Percentiles rank a stretch among this genome's conserved stretches.
These are phyloP conservation scores for Kwoniella sp. DNA, from an alignment of 768 basidiomycete genomes.

Conservation along the genomic window DNA sequence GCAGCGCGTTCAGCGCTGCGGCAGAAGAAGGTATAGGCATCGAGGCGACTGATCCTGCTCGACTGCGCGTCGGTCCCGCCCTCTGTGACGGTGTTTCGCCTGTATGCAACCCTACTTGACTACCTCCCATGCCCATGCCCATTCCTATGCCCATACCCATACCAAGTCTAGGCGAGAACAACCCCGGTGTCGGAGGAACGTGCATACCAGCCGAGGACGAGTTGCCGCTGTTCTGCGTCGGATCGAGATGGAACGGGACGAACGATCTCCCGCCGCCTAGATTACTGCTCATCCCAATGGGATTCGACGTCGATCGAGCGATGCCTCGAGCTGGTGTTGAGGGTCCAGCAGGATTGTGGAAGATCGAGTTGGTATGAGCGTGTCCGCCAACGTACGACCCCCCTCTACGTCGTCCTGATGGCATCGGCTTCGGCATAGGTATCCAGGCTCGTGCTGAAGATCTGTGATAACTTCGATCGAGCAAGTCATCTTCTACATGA, in stretches of 20 bases:
- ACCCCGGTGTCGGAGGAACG: neutral
- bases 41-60: neutral
- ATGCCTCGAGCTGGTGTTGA: neutral
- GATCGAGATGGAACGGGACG: constrained; percentile 18
- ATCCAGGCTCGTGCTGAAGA: neutral
- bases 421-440: neutral
- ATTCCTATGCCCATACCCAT: neutral
- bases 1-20: neutral
- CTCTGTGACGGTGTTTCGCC: neutral
- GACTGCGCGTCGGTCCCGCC: neutral
- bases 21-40: neutral
- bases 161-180: constrained; percentile 16
- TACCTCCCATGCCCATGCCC: neutral
- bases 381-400: neutral
- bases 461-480: neutral
- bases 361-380: neutral
- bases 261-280: constrained; percentile 9
- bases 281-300: neutral
- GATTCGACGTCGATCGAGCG: constrained; percentile 2
- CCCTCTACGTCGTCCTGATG: neutral
- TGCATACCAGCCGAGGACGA: neutral
- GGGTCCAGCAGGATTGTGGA: neutral
- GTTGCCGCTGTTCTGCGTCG: neutral
- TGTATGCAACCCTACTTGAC: neutral
- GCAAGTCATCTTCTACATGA: neutral